A percentile compares a stretch with the other conserved stretches of the same genome.
Conservation (phyloP, 73 alveolate genomes). For the Paramecium caudatum region DNA sequence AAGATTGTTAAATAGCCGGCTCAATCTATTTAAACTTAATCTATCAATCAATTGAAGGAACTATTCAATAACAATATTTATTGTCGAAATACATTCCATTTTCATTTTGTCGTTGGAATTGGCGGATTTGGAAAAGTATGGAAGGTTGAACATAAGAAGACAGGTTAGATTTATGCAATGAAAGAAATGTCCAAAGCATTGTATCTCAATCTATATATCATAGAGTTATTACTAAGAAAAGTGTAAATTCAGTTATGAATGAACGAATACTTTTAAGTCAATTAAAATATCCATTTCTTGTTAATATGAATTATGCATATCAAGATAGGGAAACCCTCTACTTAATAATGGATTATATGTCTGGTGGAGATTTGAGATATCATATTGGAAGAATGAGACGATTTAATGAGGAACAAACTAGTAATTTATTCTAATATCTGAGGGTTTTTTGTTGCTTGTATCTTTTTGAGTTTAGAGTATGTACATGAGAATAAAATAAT, state of each 20-base stretch:
- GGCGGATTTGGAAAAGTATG: conserved; percentile 95
- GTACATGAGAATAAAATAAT: conserved; percentile 80
- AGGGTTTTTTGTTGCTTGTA: conserved; percentile 89
- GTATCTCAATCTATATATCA: background rate
- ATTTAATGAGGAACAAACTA: conserved; percentile 92
- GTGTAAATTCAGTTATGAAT: conserved; percentile 78
- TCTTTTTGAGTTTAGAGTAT: conserved; percentile 81
- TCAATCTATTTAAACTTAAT: background rate
- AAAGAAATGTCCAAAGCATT: conserved; percentile 88
- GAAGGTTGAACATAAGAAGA: conserved; percentile 88
- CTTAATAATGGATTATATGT: conserved; percentile 90
- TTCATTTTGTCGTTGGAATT: conserved; percentile 85
- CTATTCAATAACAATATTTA: background rate
- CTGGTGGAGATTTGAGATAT: conserved; percentile 96
- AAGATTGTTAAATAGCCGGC: background rate
- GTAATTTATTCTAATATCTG: conserved; percentile 73
- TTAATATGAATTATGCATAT: conserved; percentile 95
- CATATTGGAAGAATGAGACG: conserved; percentile 88
- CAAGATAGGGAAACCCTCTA: conserved; percentile 93
- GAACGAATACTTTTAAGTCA: conserved; percentile 65
- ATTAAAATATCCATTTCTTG: conserved; percentile 81
- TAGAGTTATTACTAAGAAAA: conserved; percentile 75
- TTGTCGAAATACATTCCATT: conserved; percentile 80
- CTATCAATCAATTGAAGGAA: conserved; percentile 30
- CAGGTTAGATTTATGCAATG: conserved; percentile 84